Conservation (phyloP, 169 alveolate genomes). For the Eimeria falciformis region DNA sequence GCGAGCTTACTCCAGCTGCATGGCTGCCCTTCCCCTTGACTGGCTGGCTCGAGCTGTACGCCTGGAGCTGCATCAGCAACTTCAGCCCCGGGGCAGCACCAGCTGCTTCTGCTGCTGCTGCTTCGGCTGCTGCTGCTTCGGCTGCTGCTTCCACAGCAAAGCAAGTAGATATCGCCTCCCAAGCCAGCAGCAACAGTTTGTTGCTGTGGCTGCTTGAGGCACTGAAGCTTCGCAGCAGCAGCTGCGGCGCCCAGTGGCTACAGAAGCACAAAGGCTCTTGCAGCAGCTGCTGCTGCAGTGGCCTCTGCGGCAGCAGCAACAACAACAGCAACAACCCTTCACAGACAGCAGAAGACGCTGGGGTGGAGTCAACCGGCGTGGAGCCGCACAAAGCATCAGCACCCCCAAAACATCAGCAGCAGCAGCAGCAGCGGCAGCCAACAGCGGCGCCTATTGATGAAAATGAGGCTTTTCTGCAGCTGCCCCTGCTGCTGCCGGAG, state of each 20-base stretch:
- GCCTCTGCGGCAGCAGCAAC: constrained; percentile 24
- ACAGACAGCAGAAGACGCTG: not conserved
- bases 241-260: constrained; percentile 25
- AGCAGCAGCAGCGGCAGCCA: constrained; percentile 13
- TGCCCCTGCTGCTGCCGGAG: constrained; percentile 33
- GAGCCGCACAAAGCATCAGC: constrained; percentile 11
- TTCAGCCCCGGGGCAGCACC: constrained; percentile 53
- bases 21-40: constrained; percentile 68
- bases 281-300: constrained; percentile 56
- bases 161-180: constrained; percentile 23
- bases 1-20: not conserved
- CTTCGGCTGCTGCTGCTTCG: not conserved
- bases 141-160: constrained; percentile 11
- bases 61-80: constrained; percentile 72
- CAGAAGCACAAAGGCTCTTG: constrained; percentile 44
- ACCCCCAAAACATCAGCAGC: not conserved
- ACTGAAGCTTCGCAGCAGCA: constrained; percentile 58
- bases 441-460: not conserved
- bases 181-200: constrained; percentile 56
- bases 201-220: constrained; percentile 58
- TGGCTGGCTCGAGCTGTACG: constrained; percentile 74
- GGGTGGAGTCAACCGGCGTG: not conserved
- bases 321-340: constrained; percentile 2
- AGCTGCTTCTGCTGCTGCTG: not conserved
- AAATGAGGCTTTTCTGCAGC: no score